Conservation (phyloP, 2,329 filamentous ascomycete species). For the Colletotrichum sp. region DNA sequence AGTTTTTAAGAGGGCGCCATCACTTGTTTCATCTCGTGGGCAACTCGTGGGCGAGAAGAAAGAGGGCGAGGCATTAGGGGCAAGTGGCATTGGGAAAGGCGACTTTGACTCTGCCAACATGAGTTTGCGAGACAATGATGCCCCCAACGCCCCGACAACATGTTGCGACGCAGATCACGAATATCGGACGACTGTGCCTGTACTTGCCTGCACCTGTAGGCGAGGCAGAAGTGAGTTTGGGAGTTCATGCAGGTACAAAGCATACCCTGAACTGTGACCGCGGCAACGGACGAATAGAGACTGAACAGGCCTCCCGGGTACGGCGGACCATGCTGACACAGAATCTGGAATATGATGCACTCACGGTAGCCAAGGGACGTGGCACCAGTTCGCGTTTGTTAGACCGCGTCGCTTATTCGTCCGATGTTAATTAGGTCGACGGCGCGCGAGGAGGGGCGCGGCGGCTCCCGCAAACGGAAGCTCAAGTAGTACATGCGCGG, state of each 20-base stretch:
- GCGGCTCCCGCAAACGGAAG: slow-evolving; percentile 1
- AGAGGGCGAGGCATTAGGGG: background rate
- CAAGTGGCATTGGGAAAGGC: background rate
- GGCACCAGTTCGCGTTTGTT: background rate
- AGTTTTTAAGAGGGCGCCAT: background rate
- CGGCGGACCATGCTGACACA: background rate
- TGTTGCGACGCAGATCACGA: background rate
- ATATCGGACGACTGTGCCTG: background rate
- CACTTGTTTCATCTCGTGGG: background rate
- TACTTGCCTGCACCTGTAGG: background rate
- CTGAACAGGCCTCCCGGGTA: background rate
- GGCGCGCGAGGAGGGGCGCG: background rate
- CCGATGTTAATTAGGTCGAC: background rate
- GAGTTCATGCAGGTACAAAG: background rate
- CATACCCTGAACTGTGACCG: background rate
- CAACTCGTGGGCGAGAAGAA: background rate
- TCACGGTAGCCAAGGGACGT: background rate
- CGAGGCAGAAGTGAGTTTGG: background rate
- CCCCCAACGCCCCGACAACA: background rate
- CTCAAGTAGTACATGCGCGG: background rate
- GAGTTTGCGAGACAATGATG: background rate
- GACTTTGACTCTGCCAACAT: background rate
- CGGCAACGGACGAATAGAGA: background rate
- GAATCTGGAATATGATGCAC: background rate
- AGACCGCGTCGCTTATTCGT: background rate